Evolutionary conservation across 306 rosid genomes (phyloP), one percentile per base, ranked within the genome.

Genomic region (Gynostemma pentaphyllum): DNA sequence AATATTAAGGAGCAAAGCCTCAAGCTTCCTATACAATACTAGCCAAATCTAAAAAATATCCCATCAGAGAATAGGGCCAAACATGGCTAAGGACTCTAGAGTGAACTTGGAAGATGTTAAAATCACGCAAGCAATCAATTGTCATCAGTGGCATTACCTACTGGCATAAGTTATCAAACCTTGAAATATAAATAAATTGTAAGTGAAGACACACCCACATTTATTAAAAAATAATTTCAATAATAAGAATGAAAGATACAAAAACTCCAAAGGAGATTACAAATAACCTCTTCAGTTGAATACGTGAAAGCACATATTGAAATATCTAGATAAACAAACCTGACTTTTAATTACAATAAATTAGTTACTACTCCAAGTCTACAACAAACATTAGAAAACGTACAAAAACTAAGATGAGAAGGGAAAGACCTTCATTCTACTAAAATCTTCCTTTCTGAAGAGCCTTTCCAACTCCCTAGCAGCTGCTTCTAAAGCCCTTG

Each of bases 361-460:
- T n/a, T n/a, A n/a, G n/a, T n/a, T n/a, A n/a, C n/a, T n/a, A n/a
- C n/a, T n/a, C n/a, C n/a, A n/a, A n/a, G n/a, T n/a, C 26, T 34
- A 45, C 47, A 59, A 37, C 30, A 21, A 28, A 5, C 59, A 52
- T 21, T 21, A 37, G 48, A 22, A 6, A 41, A 13, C 11, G 12
- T 50, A 49, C 2, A 50, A 32, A 23, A 67, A 50, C 37, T 26
- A 24, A 51, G 48, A n/a, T 19, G 14, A 50, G 29, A 39, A 60
- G 34, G 52, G 60, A 77, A 42, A 63, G 60, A 88, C 98, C 98
- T 92, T 88, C 95, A 92, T 88, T 85, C 88, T 86, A 64, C 87
- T 81, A 67, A 92, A 92, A 72, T 92, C 92, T 64, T 84, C 80
- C 83, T 88, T 92, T 76, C 76, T 79, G 69, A 92, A 92, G 74